Conservation (phyloP, 2,329 filamentous ascomycete species). For the Pseudogymnoascus sp. region DNA sequence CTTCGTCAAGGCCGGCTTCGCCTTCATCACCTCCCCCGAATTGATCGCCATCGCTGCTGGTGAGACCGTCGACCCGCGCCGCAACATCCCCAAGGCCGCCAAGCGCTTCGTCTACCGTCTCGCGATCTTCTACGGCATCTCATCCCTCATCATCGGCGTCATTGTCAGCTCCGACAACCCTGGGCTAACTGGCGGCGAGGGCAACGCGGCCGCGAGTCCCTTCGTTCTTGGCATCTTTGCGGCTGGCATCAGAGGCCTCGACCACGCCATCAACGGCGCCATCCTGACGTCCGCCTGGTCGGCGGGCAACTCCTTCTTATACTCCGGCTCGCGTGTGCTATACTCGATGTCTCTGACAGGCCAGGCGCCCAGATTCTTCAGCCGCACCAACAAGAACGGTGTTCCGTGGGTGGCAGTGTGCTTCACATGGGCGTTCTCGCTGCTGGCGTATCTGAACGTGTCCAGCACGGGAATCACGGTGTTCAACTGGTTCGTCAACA, state of each 20-base stretch:
- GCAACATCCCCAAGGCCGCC: slow-evolving; percentile 59
- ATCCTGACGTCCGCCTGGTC: slow-evolving; percentile 61
- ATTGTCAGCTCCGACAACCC: slow-evolving; percentile 57
- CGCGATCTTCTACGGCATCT: slow-evolving; percentile 53
- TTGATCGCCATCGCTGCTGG: slow-evolving; percentile 53
- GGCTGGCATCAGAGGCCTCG: slow-evolving; percentile 54
- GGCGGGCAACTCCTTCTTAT: slow-evolving; percentile 52
- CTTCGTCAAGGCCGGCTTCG: slow-evolving; percentile 40
- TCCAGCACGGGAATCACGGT: slow-evolving; percentile 54
- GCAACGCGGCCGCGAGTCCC: slow-evolving; percentile 40
- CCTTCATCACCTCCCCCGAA: slow-evolving; percentile 54
- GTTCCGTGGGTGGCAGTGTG: slow-evolving; percentile 52
- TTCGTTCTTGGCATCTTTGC: slow-evolving; percentile 53
- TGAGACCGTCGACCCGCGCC: slow-evolving; percentile 56
- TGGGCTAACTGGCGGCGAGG: slow-evolving; percentile 43
- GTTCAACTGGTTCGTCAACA: slow-evolving; percentile 63
- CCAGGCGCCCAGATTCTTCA: slow-evolving; percentile 55
- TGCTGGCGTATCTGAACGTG: slow-evolving; percentile 62
- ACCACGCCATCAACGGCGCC: slow-evolving; percentile 60
- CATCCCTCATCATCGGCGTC: slow-evolving; percentile 51
- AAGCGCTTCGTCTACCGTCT: slow-evolving; percentile 53
- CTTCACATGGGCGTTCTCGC: slow-evolving; percentile 48
- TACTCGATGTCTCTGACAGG: slow-evolving; percentile 59
- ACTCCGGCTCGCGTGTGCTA: slow-evolving; percentile 60
- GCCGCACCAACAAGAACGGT: slow-evolving; percentile 49